Evolutionary conservation across 2,329 filamentous ascomycete genomes (phyloP), one percentile per base, ranked within the genome.

Genomic region (Calonectria henricotiae): DNA sequence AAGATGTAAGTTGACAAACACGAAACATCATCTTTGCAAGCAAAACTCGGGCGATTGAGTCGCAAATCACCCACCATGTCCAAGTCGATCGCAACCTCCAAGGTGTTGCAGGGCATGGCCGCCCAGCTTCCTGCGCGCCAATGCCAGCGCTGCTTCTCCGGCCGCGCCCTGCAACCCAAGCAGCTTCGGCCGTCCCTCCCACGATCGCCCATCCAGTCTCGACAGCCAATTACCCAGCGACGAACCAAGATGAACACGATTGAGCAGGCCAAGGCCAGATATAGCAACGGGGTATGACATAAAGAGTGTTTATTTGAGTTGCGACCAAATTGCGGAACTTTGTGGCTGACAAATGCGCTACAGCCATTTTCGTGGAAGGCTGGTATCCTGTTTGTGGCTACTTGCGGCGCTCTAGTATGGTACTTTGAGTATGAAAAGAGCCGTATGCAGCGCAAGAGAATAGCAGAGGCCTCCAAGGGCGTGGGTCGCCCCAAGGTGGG

Each of bases 341-440:
- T 17, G 47, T 65, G 58, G 75, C 79, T 80, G 77, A 80, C 78
- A 73, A 73, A 73, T 68, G 32, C 67, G 54, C 47, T 44, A 70
- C 66, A 95, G 92, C 96, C 96, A 35, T 98, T 99, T 86, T 98
- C 95, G 65, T 95, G 94, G 90, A 96, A 94, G 84, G 93, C 96
- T 37, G 96, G 94, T 20, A 76, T 95, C 62, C 88, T 99, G 73
- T 98, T 99, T 85, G 87, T 98, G 74, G 80, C 89, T 55, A 93
- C 95, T 2, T 95, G 94, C 76, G 91, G 85, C 13, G 92, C 90
- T 32, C 87, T 99, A 78, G 91, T 95, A 71, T 90, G 94, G 83
- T 99, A 98, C 82, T 98, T 99, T 83, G 94, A 95, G 79, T 90
- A 91, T 78, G 96, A 99, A 83, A 98, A 98, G 86, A 90, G 90